Conservation (phyloP, 805 yeast genomes). For the Candida takata region DNA sequence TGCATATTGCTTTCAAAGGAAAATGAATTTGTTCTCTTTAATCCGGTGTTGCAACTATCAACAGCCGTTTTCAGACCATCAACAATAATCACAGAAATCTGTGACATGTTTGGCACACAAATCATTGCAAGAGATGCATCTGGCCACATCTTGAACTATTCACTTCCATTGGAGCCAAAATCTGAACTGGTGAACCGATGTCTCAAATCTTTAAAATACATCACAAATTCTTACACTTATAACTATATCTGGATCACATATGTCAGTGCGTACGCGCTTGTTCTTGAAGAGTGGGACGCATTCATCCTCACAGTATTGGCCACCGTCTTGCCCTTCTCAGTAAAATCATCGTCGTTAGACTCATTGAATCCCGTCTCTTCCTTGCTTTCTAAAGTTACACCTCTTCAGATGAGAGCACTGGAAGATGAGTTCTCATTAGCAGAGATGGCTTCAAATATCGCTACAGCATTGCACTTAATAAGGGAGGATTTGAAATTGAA, state of each 20-base stretch:
- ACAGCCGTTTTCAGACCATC: conserved; percentile 27
- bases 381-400: conserved; percentile 7
- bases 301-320: conserved; percentile 46
- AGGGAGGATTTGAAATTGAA: conserved; percentile 70
- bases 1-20: conserved; percentile 34
- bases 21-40: conserved; percentile 34
- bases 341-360: conserved; percentile 16
- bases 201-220: conserved; percentile 41
- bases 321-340: conserved; percentile 39
- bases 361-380: conserved; percentile 10
- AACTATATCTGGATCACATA: conserved; percentile 58
- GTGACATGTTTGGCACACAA: conserved; percentile 13
- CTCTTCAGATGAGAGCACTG: conserved; percentile 17
- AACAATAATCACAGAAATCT: conserved; percentile 2
- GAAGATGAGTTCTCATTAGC: conserved; percentile 31
- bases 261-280: conserved; percentile 46
- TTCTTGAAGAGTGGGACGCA: conserved; percentile 52
- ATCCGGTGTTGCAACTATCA: conserved; percentile 49
- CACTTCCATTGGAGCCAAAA: conserved; percentile 38
- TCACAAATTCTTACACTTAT: conserved; percentile 51
- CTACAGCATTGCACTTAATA: conserved; percentile 64
- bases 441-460: conserved; percentile 55
- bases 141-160: conserved; percentile 18
- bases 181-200: conserved; percentile 37
- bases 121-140: conserved; percentile 9